Conservation (phyloP, 805 yeast genomes). For the Myxozyma monticola region DNA sequence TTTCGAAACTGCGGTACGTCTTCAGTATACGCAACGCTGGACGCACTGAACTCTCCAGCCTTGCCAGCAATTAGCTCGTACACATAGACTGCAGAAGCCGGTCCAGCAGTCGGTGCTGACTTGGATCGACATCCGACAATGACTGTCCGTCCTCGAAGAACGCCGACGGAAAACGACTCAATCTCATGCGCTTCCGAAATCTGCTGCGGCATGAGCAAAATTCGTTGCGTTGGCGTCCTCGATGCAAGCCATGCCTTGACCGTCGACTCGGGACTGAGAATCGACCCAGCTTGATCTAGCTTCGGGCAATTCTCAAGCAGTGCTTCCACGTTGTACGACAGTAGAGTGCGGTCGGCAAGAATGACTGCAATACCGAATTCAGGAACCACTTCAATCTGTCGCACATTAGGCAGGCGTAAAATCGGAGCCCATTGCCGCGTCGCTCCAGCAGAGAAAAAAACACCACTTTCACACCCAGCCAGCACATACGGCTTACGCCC, state of each 20-base stretch:
- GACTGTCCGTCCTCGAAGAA: slow-evolving; percentile 20
- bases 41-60: not conserved
- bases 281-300: not conserved
- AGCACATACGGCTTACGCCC: slow-evolving; percentile 38
- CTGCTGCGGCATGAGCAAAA: slow-evolving; percentile 43
- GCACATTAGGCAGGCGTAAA: slow-evolving; percentile 52
- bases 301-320: slow-evolving; percentile 41
- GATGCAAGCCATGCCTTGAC: slow-evolving; percentile 7
- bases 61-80: slow-evolving; percentile 54
- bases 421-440: slow-evolving; percentile 58
- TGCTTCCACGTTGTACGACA: slow-evolving; percentile 63
- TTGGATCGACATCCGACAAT: slow-evolving; percentile 51
- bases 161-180: slow-evolving; percentile 64
- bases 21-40: not conserved
- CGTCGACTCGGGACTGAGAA: not conserved
- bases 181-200: slow-evolving; percentile 45
- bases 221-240: not conserved
- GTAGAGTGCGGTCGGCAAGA: slow-evolving; percentile 57
- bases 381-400: slow-evolving; percentile 61
- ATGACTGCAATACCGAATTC: slow-evolving; percentile 57
- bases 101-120: slow-evolving; percentile 50
- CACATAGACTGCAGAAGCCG: slow-evolving; percentile 57
- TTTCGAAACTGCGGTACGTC: not conserved
- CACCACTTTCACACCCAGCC: slow-evolving; percentile 64
- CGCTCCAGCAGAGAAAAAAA: slow-evolving; percentile 50